These are phyloP conservation scores for Phlyctochytrium planicorne DNA, from an alignment of 192 early-diverging fungal genomes.

Conservation along the genomic window DNA sequence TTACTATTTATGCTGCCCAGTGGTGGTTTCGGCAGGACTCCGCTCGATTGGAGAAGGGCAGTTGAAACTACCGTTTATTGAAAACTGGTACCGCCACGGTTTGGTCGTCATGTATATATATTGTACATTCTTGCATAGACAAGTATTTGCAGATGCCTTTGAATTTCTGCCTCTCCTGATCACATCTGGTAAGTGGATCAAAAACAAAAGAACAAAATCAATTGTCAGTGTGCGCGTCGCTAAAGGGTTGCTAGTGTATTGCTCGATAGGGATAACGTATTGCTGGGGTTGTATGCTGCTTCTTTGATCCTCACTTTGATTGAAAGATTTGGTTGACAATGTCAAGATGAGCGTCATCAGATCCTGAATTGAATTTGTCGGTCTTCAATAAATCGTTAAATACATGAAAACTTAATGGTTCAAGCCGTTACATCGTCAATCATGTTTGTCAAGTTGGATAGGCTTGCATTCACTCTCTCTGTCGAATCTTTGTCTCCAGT, in stretches of 20 bases:
- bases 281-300: conserved; percentile 34
- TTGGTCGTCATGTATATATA: conserved; percentile 55
- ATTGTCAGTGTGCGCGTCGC: too few species aligned
- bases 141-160: conserved; percentile 52
- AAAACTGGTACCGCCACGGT: conserved; percentile 61
- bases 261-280: conserved; percentile 71
- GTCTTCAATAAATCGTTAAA: background rate
- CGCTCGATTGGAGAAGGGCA: too few species aligned
- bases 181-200: background rate
- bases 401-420: too few species aligned
- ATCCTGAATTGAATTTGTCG: background rate
- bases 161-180: conserved; percentile 83
- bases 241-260: conserved; percentile 79
- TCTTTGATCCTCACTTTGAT: background rate
- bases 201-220: too few species aligned
- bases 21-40: too few species aligned
- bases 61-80: too few species aligned
- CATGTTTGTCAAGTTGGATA: conserved; percentile 13
- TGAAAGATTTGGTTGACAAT: conserved; percentile 31
- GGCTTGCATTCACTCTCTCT: background rate
- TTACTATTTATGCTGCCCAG: too few species aligned
- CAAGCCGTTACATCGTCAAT: too few species aligned
- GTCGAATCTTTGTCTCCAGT: conserved; percentile 12
- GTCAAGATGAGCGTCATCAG: conserved; percentile 31
- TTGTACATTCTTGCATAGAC: conserved; percentile 51